Base-by-base conservation (phyloP, 1,284 basidiomycete genomes). In the Ustilago sp. region DNA sequence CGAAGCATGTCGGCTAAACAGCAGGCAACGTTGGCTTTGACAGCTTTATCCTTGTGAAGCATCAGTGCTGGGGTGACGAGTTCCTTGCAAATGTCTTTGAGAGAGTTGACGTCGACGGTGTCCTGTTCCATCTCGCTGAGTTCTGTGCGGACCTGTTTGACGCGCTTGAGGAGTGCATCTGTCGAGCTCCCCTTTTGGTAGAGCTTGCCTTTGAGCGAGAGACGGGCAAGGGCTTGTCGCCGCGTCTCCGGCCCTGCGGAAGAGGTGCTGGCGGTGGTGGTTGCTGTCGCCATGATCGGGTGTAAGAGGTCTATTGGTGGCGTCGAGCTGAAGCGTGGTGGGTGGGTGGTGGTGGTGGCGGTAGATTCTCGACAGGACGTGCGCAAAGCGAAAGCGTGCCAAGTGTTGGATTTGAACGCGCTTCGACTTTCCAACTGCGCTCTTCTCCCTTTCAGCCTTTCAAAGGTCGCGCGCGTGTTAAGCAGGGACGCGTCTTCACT, bases 1-100 rank as follows among this genome's bases (percentile, higher is more conserved):
- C 94, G 88, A 57, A 99, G 90, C 68, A 98, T 89, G 86, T 99
- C 95, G 2, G 95, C 94, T 19, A 99, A 89, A 87, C 95, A 98
- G 87, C 94, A 97, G 0, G 94, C 95, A 6, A 93, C 91, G 79
- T 93, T 93, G 0, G 94, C 95, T 86, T 95, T 97, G 79, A 99
- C 94, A 23, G 94, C 94, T 53, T 91, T 90, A 88, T 98, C 95
- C 87, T 94, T 96, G 79, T 99, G 95, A 35, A 95, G 90, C 50
- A 98, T 89, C 45, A 99, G 90, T 2, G 91, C 90, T 1, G 90
- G 90, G 82, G 89, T 89, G 77, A 96, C 90, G 82, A 99, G 91
- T 81, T 97, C 93, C 62, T 92, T 91, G 73, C 91, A 90, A 35
- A 92, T 90, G 23, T 88, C 86, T 59, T 89, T 87, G 56, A 99